Evolutionary conservation across 495 filamentous ascomycete genomes (phyloP).

Genomic region (Parathielavia appendiculata): DNA sequence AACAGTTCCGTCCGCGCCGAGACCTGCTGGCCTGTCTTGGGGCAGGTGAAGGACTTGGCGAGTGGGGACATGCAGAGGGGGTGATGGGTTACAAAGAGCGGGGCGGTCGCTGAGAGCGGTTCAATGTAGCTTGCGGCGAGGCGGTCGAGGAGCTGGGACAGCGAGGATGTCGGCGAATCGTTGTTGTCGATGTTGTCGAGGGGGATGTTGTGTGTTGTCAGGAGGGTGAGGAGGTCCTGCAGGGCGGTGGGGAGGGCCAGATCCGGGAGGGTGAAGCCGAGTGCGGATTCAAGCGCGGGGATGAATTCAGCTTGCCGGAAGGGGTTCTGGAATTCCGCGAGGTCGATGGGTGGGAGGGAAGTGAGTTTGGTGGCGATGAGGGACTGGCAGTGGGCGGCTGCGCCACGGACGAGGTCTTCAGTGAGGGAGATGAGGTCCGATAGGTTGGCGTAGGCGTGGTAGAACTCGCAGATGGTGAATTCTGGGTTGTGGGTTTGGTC

Average conservation of each 20-base stretch:
- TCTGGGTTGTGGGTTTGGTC: slow-evolving; percentile 98
- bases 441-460: slow-evolving; percentile 75
- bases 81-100: slow-evolving; percentile 89
- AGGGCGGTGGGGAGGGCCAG: slow-evolving; percentile 53
- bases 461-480: slow-evolving; percentile 97
- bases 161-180: slow-evolving; percentile 45
- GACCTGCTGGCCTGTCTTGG: slow-evolving; percentile 55
- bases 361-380: slow-evolving; percentile 45
- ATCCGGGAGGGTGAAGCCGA: slow-evolving; percentile 63
- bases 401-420: slow-evolving; percentile 58
- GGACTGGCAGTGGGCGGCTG: slow-evolving; percentile 48
- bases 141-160: slow-evolving; percentile 79
- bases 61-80: slow-evolving; percentile 89
- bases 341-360: slow-evolving; percentile 48
- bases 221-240: slow-evolving; percentile 51
- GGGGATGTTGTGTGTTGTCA: slow-evolving; percentile 43
- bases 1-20: slow-evolving; percentile 87
- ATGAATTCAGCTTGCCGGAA: slow-evolving; percentile 77
- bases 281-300: slow-evolving; percentile 62
- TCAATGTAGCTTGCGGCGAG: slow-evolving; percentile 76
- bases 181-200: slow-evolving; percentile 41
- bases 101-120: slow-evolving; percentile 53
- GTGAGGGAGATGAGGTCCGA: slow-evolving; percentile 70
- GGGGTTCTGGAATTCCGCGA: slow-evolving; percentile 34
- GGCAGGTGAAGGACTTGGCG: slow-evolving; percentile 72